Evolutionary conservation across 257 asterid genomes (phyloP), one percentile per base, ranked within the genome.

Genomic region (Solanum phureja): DNA sequence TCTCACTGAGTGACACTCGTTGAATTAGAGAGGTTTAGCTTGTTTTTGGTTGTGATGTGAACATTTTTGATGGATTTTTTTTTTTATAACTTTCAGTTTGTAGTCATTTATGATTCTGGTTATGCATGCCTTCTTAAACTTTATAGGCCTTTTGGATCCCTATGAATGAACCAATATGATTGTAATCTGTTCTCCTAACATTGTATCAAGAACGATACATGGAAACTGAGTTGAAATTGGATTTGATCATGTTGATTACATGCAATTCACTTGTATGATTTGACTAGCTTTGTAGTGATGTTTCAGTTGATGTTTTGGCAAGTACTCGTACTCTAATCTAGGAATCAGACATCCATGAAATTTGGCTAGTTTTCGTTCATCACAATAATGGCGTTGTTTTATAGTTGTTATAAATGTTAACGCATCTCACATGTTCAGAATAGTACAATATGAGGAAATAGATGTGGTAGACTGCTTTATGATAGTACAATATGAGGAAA

Each of bases 1-100:
- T 91, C 96, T 21, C 94, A 91, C 85, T 93, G 90, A 88, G 76
- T 31, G 19, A 29, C 16, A 37, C 13, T 27, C 24, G 11, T 29
- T 81, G 42, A 81, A 49, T 46, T 81, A 29, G 68, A 46, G 68
- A 31, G 68, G 68, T 46, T 81, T 81, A 81, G 69, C 85, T 18
- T 49, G 18, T 46, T 81, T 81, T 81, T 46, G 40, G 37, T 18
- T 81, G 69, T 49, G 68, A 18, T 21, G 3, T 31, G 69, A 29
- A 49, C 21, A 18, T 46, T 81, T 44, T 81, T 29, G 29, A 40
- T 79, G 18, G 85, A 44, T 62, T 29, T 81, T 29, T 81, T 34
- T 34, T 81, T 81, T 81, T 66, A 24, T 42, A 29, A 72, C 52
- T 81, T 81, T 16, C 69, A n/a, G 4, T 11, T 46, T 81, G 85